Evolutionary conservation across 2,329 filamentous ascomycete species (phyloP), one percentile per base, ranked within the genome.

Genomic region (Aspergillus texensis): DNA sequence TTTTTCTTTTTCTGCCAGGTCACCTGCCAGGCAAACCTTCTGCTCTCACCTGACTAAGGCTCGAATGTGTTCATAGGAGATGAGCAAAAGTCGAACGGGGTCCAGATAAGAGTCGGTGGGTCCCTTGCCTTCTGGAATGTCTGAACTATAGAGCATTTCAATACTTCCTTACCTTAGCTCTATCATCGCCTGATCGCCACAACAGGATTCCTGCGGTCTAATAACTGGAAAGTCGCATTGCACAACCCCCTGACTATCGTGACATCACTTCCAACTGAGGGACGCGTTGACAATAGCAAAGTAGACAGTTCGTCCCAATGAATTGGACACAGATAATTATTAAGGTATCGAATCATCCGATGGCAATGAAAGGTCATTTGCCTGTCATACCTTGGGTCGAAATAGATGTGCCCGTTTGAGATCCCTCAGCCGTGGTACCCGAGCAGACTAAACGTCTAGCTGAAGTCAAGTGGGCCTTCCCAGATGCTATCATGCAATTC

Each of bases 51-150:
- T 55, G 52, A 28, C 34, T 19, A 36, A 14, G 39, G 21, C 21
- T 9, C 14, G 52, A 39, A 54, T 30, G n/a, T 36, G 30, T 50
- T 50, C 46, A 30, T 30, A 28, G 26, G 26, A 8, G 14, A 19
- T 14, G 14, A 30, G 24, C 24, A 36, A 14, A 53, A 34, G 16
- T 55, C 32, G 52, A 41, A 24, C 8, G 24, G 32, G 11, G 52
- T 55, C 52, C n/a, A 55, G 52, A 55, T 55, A 55, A 39, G 52
- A 39, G 32, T 55, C 34, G 19, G 52, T 55, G 52, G 52, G 52
- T 55, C 52, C 21, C 34, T 55, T 52, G n/a, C 48, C 48, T 52
- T 52, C 48, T 52, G 48, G 48, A 52, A 52, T 32, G 28, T 52
- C 48, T 52, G 28, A 52, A 32, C 48, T 52, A 34, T 32, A 52